These are phyloP conservation scores for Kuraishia piskuri DNA, from an alignment of 805 yeast genomes.

Conservation along the genomic window DNA sequence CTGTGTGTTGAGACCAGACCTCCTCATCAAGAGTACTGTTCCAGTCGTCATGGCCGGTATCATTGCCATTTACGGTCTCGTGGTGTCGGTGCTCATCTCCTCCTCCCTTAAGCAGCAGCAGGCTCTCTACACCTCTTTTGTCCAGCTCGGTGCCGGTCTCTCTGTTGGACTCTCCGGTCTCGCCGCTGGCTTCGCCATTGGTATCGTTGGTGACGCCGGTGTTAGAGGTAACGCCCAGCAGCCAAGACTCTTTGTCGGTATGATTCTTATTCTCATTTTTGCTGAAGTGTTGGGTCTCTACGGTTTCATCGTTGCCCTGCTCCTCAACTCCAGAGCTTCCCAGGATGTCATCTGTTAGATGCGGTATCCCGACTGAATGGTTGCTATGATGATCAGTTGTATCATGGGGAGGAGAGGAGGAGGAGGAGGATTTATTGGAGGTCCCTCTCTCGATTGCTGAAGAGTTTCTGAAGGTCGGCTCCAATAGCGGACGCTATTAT, in stretches of 20 bases:
- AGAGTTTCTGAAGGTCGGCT: too few relatives aligned
- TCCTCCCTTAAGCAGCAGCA: conserved; percentile 83
- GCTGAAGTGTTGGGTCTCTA: conserved; percentile 98
- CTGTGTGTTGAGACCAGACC: conserved; percentile 94
- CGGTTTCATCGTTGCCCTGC: conserved; percentile 96
- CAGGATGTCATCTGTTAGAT: conserved; percentile 79
- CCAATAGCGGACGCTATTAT: too few relatives aligned
- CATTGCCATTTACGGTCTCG: conserved; percentile 96
- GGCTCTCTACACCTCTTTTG: conserved; percentile 94
- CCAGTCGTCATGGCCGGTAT: conserved; percentile 99
- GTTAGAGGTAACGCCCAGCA: conserved; percentile 92
- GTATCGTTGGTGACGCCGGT: conserved; percentile 95
- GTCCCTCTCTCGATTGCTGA: too few relatives aligned
- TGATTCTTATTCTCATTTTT: conserved; percentile 96
- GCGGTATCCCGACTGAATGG: neutral
- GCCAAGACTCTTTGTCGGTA: conserved; percentile 94
- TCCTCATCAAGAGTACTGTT: conserved; percentile 84
- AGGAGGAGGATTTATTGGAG: too few relatives aligned
- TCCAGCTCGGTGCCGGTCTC: conserved; percentile 96
- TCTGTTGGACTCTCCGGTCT: conserved; percentile 95
- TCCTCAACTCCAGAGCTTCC: conserved; percentile 95
- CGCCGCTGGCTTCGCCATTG: conserved; percentile 98
- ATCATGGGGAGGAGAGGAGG: neutral
- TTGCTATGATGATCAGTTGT: neutral
- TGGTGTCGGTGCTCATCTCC: conserved; percentile 90